Evolutionary conservation across 331 rosid genomes (phyloP).

Genomic region (Quercus tomentella): DNA sequence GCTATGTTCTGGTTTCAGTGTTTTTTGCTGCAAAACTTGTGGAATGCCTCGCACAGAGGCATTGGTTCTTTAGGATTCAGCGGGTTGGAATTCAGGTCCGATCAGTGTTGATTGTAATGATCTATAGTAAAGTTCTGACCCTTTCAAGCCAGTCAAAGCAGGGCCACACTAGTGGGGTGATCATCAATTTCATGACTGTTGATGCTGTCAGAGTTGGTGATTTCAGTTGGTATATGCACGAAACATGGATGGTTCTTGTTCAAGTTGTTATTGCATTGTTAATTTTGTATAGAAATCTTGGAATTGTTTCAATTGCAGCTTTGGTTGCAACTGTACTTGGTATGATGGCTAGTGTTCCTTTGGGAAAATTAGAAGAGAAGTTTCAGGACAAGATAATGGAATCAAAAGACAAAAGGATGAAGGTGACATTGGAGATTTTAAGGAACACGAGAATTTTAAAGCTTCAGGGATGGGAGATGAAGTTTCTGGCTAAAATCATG

Average conservation of each 20-base stretch:
- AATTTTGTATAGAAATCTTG: slow-evolving; percentile 75
- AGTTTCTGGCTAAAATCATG: slow-evolving; percentile 65
- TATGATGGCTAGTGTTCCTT: slow-evolving; percentile 65
- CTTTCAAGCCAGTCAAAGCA: slow-evolving; percentile 71
- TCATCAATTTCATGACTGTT: slow-evolving; percentile 73
- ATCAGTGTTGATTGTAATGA: slow-evolving; percentile 45
- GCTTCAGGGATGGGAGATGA: slow-evolving; percentile 93
- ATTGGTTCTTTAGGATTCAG: slow-evolving; percentile 56
- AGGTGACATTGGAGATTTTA: slow-evolving; percentile 61
- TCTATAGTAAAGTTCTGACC: slow-evolving; percentile 62
- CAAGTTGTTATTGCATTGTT: slow-evolving; percentile 57
- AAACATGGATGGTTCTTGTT: slow-evolving; percentile 53
- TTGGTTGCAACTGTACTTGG: slow-evolving; percentile 52
- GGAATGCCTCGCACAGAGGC: slow-evolving; percentile 59
- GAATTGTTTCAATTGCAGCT: slow-evolving; percentile 63
- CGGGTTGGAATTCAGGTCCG: slow-evolving; percentile 57
- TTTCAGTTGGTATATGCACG: slow-evolving; percentile 60
- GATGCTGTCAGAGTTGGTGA: slow-evolving; percentile 79
- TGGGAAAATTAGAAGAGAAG: slow-evolving; percentile 66
- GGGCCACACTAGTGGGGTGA: slow-evolving; percentile 67
- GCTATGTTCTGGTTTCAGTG: slow-evolving; percentile 35
- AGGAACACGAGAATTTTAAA: slow-evolving; percentile 89
- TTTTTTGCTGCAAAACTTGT: slow-evolving; percentile 62
- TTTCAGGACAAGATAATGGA: slow-evolving; percentile 71
- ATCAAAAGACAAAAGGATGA: slow-evolving; percentile 78